Conservation (phyloP, 257 asterid genomes). For the Parsonsia alboflavescens region DNA sequence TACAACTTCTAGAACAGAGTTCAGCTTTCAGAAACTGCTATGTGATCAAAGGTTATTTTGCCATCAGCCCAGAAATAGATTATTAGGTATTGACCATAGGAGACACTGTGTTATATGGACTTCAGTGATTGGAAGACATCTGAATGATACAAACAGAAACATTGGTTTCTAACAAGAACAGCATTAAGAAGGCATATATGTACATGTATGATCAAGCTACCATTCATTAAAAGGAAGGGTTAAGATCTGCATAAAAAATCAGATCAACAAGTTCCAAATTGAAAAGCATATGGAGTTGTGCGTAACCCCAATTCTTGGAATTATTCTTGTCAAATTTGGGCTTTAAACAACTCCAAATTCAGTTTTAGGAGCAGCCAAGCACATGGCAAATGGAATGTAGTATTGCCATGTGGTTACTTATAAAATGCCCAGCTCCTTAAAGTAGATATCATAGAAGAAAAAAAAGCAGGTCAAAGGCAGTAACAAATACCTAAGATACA, state of each 20-base stretch:
- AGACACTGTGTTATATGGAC: neutral
- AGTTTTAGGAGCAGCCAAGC: conserved; percentile 22
- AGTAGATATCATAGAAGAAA: neutral
- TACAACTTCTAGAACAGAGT: neutral
- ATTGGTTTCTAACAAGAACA: too few relatives aligned
- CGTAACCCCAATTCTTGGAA: conserved; percentile 28
- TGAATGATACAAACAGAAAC: too few relatives aligned
- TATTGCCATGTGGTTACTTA: conserved; percentile 16
- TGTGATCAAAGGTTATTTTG: neutral
- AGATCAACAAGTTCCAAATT: neutral
- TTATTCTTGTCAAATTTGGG: conserved; percentile 19
- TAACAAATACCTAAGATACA: neutral
- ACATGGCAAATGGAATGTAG: conserved; percentile 10
- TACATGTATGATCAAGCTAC: too few relatives aligned
- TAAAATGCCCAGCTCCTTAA: conserved; percentile 17
- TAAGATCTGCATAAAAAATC: neutral
- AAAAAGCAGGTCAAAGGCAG: neutral
- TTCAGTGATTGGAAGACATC: neutral
- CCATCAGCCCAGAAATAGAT: neutral
- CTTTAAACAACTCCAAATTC: conserved; percentile 29
- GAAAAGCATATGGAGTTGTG: conserved; percentile 24
- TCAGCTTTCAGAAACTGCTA: neutral
- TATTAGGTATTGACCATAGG: neutral
- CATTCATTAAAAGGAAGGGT: too few relatives aligned
- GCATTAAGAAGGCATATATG: too few relatives aligned